Evolutionary conservation across 208 protist genomes (phyloP), one percentile per base, ranked within the genome.

Genomic region (Acanthamoeba triangularis): DNA sequence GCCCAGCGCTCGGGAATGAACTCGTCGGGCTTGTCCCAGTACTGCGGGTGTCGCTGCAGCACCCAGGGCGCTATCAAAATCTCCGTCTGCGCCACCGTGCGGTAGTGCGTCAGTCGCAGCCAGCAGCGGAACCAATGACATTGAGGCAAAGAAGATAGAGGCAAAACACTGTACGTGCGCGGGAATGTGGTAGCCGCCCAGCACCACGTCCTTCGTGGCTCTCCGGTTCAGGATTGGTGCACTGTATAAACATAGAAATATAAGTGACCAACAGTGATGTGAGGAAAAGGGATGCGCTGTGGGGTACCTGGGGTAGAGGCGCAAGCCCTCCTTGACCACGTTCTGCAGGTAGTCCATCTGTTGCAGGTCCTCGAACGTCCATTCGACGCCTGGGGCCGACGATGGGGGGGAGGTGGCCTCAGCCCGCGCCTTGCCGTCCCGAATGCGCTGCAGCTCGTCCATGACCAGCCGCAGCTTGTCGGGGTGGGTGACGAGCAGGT

Each of bases 1-100:
- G 56, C 87, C 87, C 87, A 92, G 8, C 87, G 54, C 87, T 92
- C 87, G 25, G 87, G 87, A 28, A 92, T n/a, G 41, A 92, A 92
- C 20, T 92, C 63, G 14, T 92, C 87, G 0, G 87, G 87, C 56
- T n/a, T 28, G 11, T 67, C 61, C 87, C 87, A 92, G 41, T 92
- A 37, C 52, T 67, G 41, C 14, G 54, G 87, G 37, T 76, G 54
- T 25, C 87, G 87, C 61, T 92, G 87, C 52, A 92, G 87, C 4
- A 76, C 54, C 87, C 87, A 92, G 0, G 87, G 87, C 20, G 61
- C 30, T 11, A 92, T 76, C 87, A 92, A 52, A 23, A 92, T 76
- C 47, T 92, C 61, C 7, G 87, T 92, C 63, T 76, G 16, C 14
- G 14, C 1, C 1, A 14, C 35, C 41, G 33, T 56, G 76, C 20